Conservation (phyloP, 2,329 filamentous ascomycete genomes). For the Colletotrichum destructivum region DNA sequence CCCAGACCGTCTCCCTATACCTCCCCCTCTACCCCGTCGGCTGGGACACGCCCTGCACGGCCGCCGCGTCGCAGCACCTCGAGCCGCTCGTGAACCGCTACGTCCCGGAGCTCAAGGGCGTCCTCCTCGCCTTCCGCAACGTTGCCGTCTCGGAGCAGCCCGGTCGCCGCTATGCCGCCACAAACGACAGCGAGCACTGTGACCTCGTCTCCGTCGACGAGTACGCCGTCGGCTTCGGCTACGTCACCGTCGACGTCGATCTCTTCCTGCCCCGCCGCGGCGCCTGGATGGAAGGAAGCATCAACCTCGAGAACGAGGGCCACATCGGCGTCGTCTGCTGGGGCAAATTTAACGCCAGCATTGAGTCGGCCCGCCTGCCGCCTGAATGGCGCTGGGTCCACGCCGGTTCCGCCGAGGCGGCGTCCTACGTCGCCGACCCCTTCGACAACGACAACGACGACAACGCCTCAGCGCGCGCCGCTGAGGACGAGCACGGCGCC, state of each 20-base stretch:
- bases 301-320: constrained; percentile 90
- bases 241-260: constrained; percentile 89
- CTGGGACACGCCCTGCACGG: constrained; percentile 79
- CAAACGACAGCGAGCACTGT: constrained; percentile 63
- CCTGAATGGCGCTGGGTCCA: constrained; percentile 85
- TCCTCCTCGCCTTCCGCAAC: constrained; percentile 82
- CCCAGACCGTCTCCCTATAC: constrained; percentile 86
- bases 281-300: constrained; percentile 81
- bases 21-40: constrained; percentile 81
- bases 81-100: constrained; percentile 83
- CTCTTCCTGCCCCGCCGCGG: constrained; percentile 84
- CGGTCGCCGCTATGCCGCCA: constrained; percentile 61
- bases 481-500: constrained; percentile 67
- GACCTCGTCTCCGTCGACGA: constrained; percentile 76
- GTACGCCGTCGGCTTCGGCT: constrained; percentile 88
- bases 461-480: constrained; percentile 56
- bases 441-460: constrained; percentile 44
- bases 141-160: constrained; percentile 75
- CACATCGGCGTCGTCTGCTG: constrained; percentile 92
- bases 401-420: constrained; percentile 59
- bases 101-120: constrained; percentile 79
- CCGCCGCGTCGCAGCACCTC: constrained; percentile 81
- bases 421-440: constrained; percentile 54
- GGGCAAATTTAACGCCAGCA: constrained; percentile 92
- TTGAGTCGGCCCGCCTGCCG: constrained; percentile 84